Evolutionary conservation across 306 rosid species (phyloP).

Genomic region (Cicer cuneatum): DNA sequence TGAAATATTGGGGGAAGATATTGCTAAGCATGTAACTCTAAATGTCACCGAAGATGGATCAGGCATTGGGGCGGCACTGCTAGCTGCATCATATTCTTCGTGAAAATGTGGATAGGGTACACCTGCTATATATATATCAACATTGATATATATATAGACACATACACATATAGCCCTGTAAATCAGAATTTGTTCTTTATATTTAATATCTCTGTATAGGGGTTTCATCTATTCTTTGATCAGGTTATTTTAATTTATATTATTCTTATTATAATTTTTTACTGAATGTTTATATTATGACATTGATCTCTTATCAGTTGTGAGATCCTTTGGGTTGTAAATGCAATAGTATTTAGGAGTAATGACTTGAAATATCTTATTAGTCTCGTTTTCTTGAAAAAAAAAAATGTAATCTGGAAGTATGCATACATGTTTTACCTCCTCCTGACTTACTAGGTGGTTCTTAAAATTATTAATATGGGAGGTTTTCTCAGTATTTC

Average conservation of each 20-base stretch:
- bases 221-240: conserved; percentile 61
- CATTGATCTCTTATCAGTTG: conserved; percentile 36
- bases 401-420: neutral
- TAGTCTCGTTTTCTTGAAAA: conserved; percentile 1
- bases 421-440: neutral
- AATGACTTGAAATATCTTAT: conserved; percentile 33
- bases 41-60: conserved; percentile 87
- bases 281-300: conserved; percentile 38
- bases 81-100: conserved; percentile 81
- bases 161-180: conserved; percentile 72
- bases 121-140: conserved; percentile 61
- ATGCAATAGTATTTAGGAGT: conserved; percentile 28
- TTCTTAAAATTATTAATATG: neutral
- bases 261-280: conserved; percentile 43
- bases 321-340: conserved; percentile 39
- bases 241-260: conserved; percentile 49
- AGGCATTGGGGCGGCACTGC: conserved; percentile 83
- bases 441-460: neutral
- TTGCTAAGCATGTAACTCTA: conserved; percentile 75
- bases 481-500: neutral
- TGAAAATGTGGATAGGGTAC: conserved; percentile 70
- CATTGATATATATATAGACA: conserved; percentile 38
- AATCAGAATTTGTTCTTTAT: conserved; percentile 71
- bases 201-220: conserved; percentile 62
- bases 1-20: conserved; percentile 81